Evolutionary conservation across 805 yeast genomes (phyloP).

Genomic region (Grigorovia humatica): DNA sequence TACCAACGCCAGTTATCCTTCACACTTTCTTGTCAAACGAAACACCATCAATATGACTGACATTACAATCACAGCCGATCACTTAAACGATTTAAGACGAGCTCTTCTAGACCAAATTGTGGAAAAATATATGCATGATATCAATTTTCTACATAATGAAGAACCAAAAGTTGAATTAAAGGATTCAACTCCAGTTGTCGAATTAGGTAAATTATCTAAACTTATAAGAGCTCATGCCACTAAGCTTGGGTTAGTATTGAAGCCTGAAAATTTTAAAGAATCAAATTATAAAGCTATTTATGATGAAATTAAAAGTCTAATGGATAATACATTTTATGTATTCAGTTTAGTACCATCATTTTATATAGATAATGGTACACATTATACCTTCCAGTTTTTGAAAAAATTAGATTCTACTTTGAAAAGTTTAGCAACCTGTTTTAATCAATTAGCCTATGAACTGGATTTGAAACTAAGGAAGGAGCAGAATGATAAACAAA

Average conservation of each 20-base stretch:
- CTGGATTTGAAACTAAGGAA: conserved; percentile 13
- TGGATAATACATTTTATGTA: conserved; percentile 18
- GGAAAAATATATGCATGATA: conserved; percentile 11
- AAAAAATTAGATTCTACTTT: conserved; percentile 13
- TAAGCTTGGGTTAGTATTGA: conserved; percentile 37
- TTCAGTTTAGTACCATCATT: conserved; percentile 23
- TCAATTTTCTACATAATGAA: conserved; percentile 12
- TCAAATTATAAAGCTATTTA: conserved; percentile 15
- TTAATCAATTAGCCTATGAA: conserved; percentile 15
- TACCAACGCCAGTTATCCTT: not conserved
- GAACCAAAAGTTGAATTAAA: conserved; percentile 17
- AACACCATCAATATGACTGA: not conserved
- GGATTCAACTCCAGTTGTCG: conserved; percentile 29
- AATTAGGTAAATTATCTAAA: conserved; percentile 47
- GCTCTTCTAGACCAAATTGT: conserved; percentile 18
- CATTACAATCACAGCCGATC: conserved; percentile 16
- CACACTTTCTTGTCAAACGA: no score
- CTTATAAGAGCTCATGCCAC: conserved; percentile 68
- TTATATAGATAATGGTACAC: conserved; percentile 10
- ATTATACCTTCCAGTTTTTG: conserved; percentile 16
- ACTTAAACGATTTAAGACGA: conserved; percentile 1
- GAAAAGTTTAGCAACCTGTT: conserved; percentile 17
- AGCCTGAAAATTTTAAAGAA: conserved; percentile 18
- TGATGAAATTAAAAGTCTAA: conserved; percentile 22
- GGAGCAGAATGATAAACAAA: conserved; percentile 26